phyloP scores from a whole-genome alignment of 2,329 filamentous ascomycete species.

The Gnomoniopsis sp. region DNA sequence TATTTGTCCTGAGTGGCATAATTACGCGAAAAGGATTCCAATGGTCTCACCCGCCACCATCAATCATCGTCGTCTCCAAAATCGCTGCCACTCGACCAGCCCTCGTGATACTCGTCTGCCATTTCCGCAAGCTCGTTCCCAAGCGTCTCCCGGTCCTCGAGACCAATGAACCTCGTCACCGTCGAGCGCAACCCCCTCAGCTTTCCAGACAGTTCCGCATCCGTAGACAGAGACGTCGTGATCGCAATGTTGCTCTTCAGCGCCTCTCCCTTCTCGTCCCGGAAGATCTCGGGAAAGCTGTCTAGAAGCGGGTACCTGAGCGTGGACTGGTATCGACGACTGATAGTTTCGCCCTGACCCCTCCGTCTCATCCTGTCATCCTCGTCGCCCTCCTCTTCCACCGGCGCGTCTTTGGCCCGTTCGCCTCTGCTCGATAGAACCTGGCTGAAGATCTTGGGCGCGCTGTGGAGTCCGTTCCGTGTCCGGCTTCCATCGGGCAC shows the following conservation, averaged over 20 bases:
- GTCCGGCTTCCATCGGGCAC: constrained; percentile 19
- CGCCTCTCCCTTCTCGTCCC: constrained; percentile 34
- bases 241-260: constrained; percentile 43
- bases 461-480: constrained; percentile 21
- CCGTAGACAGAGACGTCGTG: constrained; percentile 65
- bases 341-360: constrained; percentile 26
- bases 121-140: constrained; percentile 78
- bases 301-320: constrained; percentile 75
- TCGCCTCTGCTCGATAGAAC: constrained; percentile 32
- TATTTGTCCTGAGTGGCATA: not conserved
- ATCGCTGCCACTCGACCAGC: constrained; percentile 77
- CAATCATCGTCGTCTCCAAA: constrained; percentile 58
- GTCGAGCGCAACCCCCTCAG: constrained; percentile 65
- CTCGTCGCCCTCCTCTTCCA: constrained; percentile 21
- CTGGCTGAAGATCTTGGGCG: constrained; percentile 39
- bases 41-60: too few species aligned
- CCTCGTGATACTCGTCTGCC: constrained; percentile 83
- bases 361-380: constrained; percentile 23
- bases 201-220: constrained; percentile 66
- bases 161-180: constrained; percentile 57
- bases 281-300: constrained; percentile 78
- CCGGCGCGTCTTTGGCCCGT: constrained; percentile 24
- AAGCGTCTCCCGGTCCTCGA: constrained; percentile 83
- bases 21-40: not conserved
- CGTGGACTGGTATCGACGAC: constrained; percentile 44